These are phyloP conservation scores for Aspergillus sp. DNA, from an alignment of 2,329 filamentous ascomycete species.

Conservation along the genomic window DNA sequence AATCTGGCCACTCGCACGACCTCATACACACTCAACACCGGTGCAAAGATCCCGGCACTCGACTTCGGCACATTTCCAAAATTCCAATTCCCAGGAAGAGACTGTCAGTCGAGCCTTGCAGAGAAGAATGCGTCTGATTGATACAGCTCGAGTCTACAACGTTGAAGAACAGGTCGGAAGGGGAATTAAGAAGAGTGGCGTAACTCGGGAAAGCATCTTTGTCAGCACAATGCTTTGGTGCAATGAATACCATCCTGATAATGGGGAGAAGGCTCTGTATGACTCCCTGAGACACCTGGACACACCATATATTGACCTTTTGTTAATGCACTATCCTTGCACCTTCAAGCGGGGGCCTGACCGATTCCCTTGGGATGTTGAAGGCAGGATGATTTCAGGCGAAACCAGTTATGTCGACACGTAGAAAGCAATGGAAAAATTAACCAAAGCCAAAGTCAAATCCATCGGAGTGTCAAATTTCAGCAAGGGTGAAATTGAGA, in stretches of 20 bases:
- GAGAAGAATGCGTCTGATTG: conserved; percentile 31
- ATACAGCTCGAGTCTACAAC: conserved; percentile 30
- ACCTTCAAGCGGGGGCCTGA: conserved; percentile 10
- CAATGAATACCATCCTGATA: conserved; percentile 49
- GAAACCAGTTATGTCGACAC: conserved; percentile 44
- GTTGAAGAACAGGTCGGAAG: conserved; percentile 55
- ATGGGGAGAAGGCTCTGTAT: conserved; percentile 54
- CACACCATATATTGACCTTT: conserved; percentile 58
- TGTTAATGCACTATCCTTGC: conserved; percentile 52
- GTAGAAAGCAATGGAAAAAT: conserved; percentile 24
- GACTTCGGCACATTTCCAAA: conserved; percentile 48
- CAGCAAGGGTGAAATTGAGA: conserved; percentile 23
- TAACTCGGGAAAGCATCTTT: conserved; percentile 41
- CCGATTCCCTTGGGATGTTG: conserved; percentile 45
- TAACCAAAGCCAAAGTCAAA: conserved; percentile 19
- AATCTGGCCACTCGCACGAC: background rate
- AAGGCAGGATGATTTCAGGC: conserved; percentile 44
- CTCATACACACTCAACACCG: conserved; percentile 49
- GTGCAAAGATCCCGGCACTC: conserved; percentile 51
- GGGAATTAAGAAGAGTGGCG: conserved; percentile 54
- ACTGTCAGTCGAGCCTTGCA: conserved; percentile 34
- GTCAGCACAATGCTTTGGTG: conserved; percentile 57
- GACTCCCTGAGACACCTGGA: conserved; percentile 53
- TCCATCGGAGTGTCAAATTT: conserved; percentile 27
- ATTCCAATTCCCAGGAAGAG: conserved; percentile 37